Base-by-base conservation (phyloP, 441 rosid genomes). In the Cnidoscolus chayamansa region DNA sequence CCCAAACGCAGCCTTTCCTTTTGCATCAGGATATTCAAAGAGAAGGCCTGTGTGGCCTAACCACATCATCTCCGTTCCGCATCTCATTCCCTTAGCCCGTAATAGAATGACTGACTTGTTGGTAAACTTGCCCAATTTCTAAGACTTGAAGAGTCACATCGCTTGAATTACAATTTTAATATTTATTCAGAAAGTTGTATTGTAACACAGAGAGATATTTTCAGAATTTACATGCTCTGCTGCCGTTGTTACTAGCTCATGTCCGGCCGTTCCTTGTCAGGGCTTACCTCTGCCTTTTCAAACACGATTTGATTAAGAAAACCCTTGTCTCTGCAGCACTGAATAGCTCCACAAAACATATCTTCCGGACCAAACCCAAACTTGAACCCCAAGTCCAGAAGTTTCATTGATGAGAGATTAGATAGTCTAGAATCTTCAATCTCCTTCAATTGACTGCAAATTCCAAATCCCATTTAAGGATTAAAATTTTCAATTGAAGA, bases 1-100 rank as follows among this genome's bases (percentile, higher is more conserved):
- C 25, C 25, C 25, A 25, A 25, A 25, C 25, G 25, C 25, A 25
- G 25, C 25, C 40, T 86, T 83, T 16, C 88, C 88, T 35, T 81
- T 69, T 54, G 86, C 79, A 3, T 68, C 35, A 35, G 81, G 72
- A 43, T 70, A 4, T 54, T 84, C 81, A 31, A 85, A 68, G 20
- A 80, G 77, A 74, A 78, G 85, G 25, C 25, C 25, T 25, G 25
- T 25, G 25, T 25, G 25, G 25, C 25, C 25, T 25, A 25, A 25
- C 25, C 25, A 25, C 25, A 25, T 25, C 25, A 25, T 25, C 25
- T 25, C 25, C 25, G 25, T 25, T 25, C 25, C 25, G 25, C 25
- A 25, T 25, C 25, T 25, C 25, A 25, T 25, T 25, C 25, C 25
- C 25, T 25, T 25, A 25, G 25, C 25, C 25, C 25, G 25, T 25